Conservation (phyloP, 106 monocot species). For the Alisma plantagoaquatica region DNA sequence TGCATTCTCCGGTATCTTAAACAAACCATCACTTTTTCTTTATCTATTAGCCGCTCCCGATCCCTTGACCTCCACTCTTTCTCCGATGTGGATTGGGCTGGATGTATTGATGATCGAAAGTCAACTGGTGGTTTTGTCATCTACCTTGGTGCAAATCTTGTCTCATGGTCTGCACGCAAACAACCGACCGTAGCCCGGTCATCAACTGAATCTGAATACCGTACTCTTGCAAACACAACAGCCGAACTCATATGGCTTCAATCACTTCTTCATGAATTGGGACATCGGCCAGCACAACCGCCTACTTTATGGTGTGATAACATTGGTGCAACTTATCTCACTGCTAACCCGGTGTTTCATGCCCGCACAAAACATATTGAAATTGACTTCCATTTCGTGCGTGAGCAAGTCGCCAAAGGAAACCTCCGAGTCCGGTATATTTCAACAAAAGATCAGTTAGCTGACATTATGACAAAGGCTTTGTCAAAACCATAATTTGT, state of each 20-base stretch:
- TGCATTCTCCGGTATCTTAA: neutral
- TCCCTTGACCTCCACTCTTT: too few relatives aligned
- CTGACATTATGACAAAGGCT: neutral
- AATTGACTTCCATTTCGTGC: neutral
- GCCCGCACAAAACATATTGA: conserved; percentile 1
- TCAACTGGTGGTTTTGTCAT: neutral
- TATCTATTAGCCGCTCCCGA: too few relatives aligned
- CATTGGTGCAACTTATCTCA: neutral
- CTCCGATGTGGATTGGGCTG: conserved; percentile 7
- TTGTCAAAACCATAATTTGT: too few relatives aligned
- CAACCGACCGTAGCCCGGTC: neutral
- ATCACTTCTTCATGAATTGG: neutral
- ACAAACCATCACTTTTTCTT: neutral
- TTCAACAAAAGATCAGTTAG: neutral
- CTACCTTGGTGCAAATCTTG: neutral
- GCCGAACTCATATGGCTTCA: neutral
- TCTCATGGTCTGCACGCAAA: neutral
- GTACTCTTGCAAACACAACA: neutral
- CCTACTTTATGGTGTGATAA: conserved; percentile 3
- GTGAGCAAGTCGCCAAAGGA: neutral
- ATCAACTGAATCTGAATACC: neutral
- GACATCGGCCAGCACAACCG: neutral
- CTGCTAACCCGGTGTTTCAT: conserved; percentile 1
- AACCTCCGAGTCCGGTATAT: neutral
- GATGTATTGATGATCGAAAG: neutral